A percentile compares a stretch with the other conserved stretches of the same genome.
Evolutionary conservation across 2,329 filamentous ascomycete genomes (phyloP).

Genomic region (Myriosclerotinia duriaeana): DNA sequence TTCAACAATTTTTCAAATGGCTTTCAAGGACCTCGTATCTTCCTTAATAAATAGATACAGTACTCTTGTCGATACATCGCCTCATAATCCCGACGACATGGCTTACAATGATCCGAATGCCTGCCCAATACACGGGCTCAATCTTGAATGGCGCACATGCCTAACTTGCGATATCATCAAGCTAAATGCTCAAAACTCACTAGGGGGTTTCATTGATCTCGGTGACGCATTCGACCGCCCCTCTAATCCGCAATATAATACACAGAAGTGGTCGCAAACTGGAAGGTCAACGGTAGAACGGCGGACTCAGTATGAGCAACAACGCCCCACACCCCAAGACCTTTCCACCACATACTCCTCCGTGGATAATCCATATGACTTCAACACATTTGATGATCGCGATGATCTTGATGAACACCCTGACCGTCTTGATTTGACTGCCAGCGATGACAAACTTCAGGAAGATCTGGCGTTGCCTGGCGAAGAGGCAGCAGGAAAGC

Average conservation of each 20-base stretch:
- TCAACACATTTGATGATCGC: not conserved
- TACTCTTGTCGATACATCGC: not conserved
- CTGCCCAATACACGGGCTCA: not conserved
- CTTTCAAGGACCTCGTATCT: not conserved
- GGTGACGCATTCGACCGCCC: not conserved
- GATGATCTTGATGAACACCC: not conserved
- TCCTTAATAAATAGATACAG: not conserved
- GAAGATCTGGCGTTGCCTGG: not conserved
- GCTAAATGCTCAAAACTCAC: not conserved
- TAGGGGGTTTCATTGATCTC: not conserved
- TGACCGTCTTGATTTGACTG: not conserved
- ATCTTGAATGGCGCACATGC: slow-evolving; percentile 15
- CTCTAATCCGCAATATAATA: not conserved
- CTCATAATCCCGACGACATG: not conserved
- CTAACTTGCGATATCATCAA: slow-evolving; percentile 10
- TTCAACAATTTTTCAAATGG: not conserved
- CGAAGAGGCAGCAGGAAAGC: not conserved
- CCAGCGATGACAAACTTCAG: not conserved
- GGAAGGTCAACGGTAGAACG: not conserved
- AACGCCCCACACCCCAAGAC: not conserved
- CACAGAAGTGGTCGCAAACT: not conserved
- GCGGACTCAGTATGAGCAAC: not conserved
- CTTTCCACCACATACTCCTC: not conserved
- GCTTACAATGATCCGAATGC: not conserved
- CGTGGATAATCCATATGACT: not conserved